Evolutionary conservation across 2,329 filamentous ascomycete genomes (phyloP), one percentile per base, ranked within the genome.

Genomic region (Neofusicoccum kwambonambiense): DNA sequence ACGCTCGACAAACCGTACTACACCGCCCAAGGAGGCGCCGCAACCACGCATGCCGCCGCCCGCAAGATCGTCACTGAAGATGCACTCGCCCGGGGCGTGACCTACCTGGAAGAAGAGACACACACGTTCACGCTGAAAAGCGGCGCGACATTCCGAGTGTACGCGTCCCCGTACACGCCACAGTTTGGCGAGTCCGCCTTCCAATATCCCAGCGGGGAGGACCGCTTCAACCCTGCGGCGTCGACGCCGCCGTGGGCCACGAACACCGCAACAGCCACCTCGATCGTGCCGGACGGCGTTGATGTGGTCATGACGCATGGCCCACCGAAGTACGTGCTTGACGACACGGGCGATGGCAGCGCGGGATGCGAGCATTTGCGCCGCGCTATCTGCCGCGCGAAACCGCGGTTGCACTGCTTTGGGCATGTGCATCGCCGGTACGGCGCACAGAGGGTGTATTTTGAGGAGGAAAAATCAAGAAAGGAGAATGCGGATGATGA

Each of bases 221-320:
- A 88, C 68, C 79, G 84, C 11, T 87, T 80, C 70, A 87, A 86
- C 64, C 74, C 75, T 0, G 35, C 70, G 3, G 70, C 74, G 6
- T 65, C 70, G 9, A 70, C 70, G 42, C 70, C 71, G 1, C 70
- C 73, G 0, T 66, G 67, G 27, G 66, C 71, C 3, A 65, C 65
- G 13, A 58, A 64, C 15, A n/a, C 35, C 51, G 41, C 42, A 2
- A 57, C 42, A 2, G 3, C 34, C 13, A 2, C 19, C 7, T 70
- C 67, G 3, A 76, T 76, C 62, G 75, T 69, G n/a, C 69, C 69
- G 6, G 75, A 74, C 34, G 80, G 80, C 0, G 73, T 84, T 7
- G 86, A 89, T 71, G 78, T 89, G 4, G 77, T 88, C 67, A 79
- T 89, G 70, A 89, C 86, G 0, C 87, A 89, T 69, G 86, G 86